Percentiles rank a stretch among this genome's conserved stretches.
Evolutionary conservation across 2,329 filamentous ascomycete species (phyloP).

Genomic region (Corynespora cassiicola): DNA sequence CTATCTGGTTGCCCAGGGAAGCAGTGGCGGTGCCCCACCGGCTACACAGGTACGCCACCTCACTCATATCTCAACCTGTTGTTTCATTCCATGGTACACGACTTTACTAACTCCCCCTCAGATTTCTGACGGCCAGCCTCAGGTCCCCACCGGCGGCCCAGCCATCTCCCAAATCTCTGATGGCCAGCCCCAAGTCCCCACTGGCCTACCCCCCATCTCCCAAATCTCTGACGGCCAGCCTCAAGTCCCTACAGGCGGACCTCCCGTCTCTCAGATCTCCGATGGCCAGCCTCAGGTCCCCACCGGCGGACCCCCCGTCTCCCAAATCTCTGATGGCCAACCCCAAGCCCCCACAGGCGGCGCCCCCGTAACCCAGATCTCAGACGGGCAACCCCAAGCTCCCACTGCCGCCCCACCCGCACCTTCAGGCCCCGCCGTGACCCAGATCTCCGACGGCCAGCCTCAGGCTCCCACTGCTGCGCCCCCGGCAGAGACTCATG

Average conservation of each 20-base stretch:
- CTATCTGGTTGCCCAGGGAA: constrained; percentile 27
- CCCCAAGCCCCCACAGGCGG: constrained; percentile 14
- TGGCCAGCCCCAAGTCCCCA: constrained; percentile 20
- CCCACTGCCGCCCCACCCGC: constrained; percentile 7
- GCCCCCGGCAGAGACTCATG: constrained; percentile 30
- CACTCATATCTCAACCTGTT: constrained; percentile 2
- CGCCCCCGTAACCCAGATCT: constrained; percentile 21
- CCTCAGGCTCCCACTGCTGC: constrained; percentile 20
- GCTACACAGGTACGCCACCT: constrained; percentile 7
- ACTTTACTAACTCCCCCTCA: no score
- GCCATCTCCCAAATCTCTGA: constrained; percentile 10
- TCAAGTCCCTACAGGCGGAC: constrained; percentile 9
- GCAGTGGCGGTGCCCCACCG: constrained; percentile 6
- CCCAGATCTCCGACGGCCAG: constrained; percentile 39
- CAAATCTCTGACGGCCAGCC: constrained; percentile 27
- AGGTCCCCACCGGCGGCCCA: constrained; percentile 1
- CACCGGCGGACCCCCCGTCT: constrained; percentile 6
- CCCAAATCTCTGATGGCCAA: constrained; percentile 18
- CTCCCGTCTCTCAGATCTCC: constrained; percentile 25
- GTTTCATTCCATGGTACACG: no score
- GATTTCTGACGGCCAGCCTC: constrained; percentile 2
- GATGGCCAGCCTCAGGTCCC: constrained; percentile 23
- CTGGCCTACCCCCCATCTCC: constrained; percentile 12
- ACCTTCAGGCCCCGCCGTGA: constrained; percentile 15
- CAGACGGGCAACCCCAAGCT: constrained; percentile 23